Percentiles rank a stretch among this genome's conserved stretches.
These are phyloP conservation scores for Rhizopus microsporus DNA, from an alignment of 371 early-diverging fungal species.

Conservation along the genomic window DNA sequence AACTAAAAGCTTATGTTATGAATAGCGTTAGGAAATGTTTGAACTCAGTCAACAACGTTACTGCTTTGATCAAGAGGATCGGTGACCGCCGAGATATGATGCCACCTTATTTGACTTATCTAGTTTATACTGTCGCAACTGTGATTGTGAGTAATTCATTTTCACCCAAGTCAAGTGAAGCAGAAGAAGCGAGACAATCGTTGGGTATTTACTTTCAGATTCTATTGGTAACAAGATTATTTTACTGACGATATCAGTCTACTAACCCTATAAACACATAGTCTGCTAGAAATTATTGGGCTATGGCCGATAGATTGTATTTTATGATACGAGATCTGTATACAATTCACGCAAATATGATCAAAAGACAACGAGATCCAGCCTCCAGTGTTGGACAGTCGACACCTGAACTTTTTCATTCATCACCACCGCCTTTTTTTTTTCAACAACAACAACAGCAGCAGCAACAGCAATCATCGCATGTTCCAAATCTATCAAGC, in stretches of 20 bases:
- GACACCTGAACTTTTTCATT: constrained; percentile 2
- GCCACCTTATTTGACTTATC: constrained; percentile 55
- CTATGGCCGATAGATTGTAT: constrained; percentile 64
- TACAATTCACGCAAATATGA: constrained; percentile 45
- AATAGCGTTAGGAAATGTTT: constrained; percentile 49
- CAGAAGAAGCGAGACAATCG: constrained; percentile 46
- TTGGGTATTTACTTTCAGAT: constrained; percentile 54
- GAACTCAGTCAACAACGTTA: constrained; percentile 52
- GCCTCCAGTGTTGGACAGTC: not conserved
- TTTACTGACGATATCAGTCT: not conserved
- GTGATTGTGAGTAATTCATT: constrained; percentile 59
- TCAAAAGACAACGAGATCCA: constrained; percentile 8
- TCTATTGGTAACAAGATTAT: constrained; percentile 35
- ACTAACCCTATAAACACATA: constrained; percentile 2
- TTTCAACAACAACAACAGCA: not conserved
- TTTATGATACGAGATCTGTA: constrained; percentile 64
- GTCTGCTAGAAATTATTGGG: constrained; percentile 57
- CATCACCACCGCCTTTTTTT: not conserved
- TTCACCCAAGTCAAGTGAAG: constrained; percentile 40
- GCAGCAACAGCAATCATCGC: not conserved
- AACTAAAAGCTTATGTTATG: constrained; percentile 40
- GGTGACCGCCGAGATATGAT: constrained; percentile 32
- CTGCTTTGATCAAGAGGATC: constrained; percentile 42
- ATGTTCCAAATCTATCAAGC: not conserved
- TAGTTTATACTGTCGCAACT: constrained; percentile 59